Base-by-base conservation (phyloP, 352 stramenopile species). In the Phytophthora cactorum region DNA sequence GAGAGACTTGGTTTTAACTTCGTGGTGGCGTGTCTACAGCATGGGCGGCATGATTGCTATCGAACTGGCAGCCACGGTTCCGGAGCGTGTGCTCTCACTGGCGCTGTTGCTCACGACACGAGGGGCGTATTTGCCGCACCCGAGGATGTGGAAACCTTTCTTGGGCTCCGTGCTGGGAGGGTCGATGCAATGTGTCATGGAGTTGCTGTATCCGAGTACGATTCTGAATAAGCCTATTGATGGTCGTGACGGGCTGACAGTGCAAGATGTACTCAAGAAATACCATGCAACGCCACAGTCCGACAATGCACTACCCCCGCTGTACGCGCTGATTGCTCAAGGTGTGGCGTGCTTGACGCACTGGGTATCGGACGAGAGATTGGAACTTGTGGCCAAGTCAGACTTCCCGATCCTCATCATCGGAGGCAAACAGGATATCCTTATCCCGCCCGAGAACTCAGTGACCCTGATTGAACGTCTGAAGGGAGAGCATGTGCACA, bases 371-470 rank as follows among this genome's bases (percentile, higher is more conserved):
- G 76, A 86, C 51, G 78, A 83, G 60, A 68, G 80, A 1, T 64
- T 89, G 6, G 64, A 60, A 12, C 54, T 44, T 7, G 73, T 89
- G 2, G 68, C 68, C 43, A 72, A 78, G 25, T 44, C 62, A 8
- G 77, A 72, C 1, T 89, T 83, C 44, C 81, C 81, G 12, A 72
- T 89, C 9, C 63, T 87, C 22, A 76, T 89, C 41, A 59, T 89
- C 38, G 78, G 76, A 28, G 72, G 66, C 34, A 76, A 72, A 34
- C 63, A 86, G 14, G 78, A 89, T 52, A 72, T 80, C 17, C 39
- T 88, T 15, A 88, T 86, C 28, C 75, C 75, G 1, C 70, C 66
- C 0, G 59, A 73, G 11, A 77, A 88, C 43, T 78, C 72, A 3
- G 59, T 70, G 38, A 52, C 59, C 15, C 68, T 85, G 5, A 64